phyloP scores from a whole-genome alignment of 2,329 filamentous ascomycete species.

The Magnaporthiopsis incrustans region DNA sequence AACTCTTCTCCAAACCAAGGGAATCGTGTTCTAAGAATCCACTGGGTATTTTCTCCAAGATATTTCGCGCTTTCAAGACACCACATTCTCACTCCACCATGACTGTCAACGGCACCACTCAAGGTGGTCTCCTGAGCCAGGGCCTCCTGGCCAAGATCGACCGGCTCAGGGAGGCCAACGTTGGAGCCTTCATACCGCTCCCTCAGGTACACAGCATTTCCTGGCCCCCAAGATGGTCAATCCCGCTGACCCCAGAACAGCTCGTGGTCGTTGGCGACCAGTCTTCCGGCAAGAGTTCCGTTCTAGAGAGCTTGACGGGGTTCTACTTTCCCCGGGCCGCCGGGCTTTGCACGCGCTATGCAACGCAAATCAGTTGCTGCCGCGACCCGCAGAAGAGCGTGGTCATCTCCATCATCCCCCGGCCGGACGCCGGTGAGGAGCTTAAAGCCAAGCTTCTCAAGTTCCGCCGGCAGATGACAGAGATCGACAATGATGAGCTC shows the following conservation, averaged over 20 bases:
- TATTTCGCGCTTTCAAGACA: too few relatives aligned
- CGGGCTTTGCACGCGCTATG: conserved; percentile 19
- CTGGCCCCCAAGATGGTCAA: too few relatives aligned
- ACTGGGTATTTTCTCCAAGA: too few relatives aligned
- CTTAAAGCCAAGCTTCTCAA: conserved; percentile 11
- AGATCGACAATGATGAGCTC: conserved; percentile 23
- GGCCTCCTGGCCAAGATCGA: conserved; percentile 19
- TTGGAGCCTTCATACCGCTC: conserved; percentile 17
- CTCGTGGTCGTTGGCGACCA: conserved; percentile 69
- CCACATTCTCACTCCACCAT: too few relatives aligned
- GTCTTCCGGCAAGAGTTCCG: conserved; percentile 67
- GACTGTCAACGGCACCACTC: too few relatives aligned
- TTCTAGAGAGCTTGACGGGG: conserved; percentile 48
- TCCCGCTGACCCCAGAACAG: conserved; percentile 22
- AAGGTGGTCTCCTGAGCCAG: conserved; percentile 10
- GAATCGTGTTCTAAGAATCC: too few relatives aligned
- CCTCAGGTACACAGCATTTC: conserved; percentile 11
- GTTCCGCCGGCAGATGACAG: conserved; percentile 20
- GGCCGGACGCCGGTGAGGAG: conserved; percentile 11
- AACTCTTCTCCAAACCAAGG: too few relatives aligned
- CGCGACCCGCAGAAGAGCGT: conserved; percentile 19
- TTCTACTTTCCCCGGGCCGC: conserved; percentile 19
- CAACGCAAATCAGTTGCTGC: conserved; percentile 19
- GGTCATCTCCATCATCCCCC: conserved; percentile 20
- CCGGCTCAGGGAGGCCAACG: conserved; percentile 17